These are phyloP conservation scores for Talaromyces sp. DNA, from an alignment of 2,329 filamentous ascomycete species.

Conservation along the genomic window DNA sequence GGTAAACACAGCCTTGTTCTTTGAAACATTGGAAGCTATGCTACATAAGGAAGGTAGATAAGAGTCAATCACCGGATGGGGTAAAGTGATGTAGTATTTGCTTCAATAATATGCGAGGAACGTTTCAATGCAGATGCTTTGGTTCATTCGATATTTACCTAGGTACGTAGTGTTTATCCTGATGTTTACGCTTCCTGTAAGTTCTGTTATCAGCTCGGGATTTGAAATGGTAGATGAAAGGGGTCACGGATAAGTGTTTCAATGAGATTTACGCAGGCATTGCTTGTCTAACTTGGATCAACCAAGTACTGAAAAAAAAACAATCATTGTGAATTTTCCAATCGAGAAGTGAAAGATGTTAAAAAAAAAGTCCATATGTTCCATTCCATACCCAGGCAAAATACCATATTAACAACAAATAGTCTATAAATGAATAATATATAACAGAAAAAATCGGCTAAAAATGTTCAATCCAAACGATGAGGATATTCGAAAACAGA, in stretches of 20 bases:
- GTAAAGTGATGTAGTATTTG: slow-evolving; percentile 11
- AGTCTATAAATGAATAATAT: not conserved
- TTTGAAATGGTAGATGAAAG: not conserved
- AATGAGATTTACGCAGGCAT: not conserved
- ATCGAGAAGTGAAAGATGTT: not conserved
- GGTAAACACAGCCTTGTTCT: not conserved
- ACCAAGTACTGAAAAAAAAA: not conserved
- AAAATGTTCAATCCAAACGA: not conserved
- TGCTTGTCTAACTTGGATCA: not conserved
- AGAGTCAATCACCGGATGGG: not conserved
- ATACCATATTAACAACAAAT: slow-evolving; percentile 1
- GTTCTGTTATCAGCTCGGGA: not conserved
- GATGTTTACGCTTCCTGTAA: not conserved
- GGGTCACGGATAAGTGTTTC: not conserved
- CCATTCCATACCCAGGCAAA: not conserved
- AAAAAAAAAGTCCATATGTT: not conserved
- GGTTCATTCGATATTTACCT: not conserved
- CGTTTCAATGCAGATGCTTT: not conserved
- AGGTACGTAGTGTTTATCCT: too few relatives aligned
- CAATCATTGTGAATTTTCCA: not conserved
- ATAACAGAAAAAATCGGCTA: not conserved
- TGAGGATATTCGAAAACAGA: not conserved
- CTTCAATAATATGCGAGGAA: not conserved
- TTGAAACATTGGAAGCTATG: not conserved
- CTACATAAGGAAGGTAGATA: slow-evolving; percentile 4